These are phyloP conservation scores for Neurospora terricola DNA, from an alignment of 495 filamentous ascomycete genomes.

Conservation along the genomic window DNA sequence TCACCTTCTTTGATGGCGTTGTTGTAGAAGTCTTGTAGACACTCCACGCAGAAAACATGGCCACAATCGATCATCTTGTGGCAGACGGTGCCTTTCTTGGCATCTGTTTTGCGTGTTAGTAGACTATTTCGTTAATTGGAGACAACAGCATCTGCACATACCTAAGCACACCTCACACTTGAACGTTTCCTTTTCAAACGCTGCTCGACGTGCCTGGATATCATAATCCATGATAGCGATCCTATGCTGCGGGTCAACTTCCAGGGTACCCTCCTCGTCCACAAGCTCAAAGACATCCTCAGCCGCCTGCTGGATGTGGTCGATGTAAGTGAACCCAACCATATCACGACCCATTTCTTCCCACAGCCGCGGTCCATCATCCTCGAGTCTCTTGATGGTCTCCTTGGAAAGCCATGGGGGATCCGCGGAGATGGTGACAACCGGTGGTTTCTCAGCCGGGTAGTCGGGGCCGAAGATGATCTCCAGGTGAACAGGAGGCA, in stretches of 20 bases:
- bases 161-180: constrained; percentile 80
- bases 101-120: constrained; percentile 45
- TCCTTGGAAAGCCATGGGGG: constrained; percentile 61
- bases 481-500: constrained; percentile 63
- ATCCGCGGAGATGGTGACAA: constrained; percentile 50
- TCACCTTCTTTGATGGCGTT: constrained; percentile 79
- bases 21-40: constrained; percentile 83
- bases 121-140: background rate
- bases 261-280: constrained; percentile 39
- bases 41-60: constrained; percentile 83
- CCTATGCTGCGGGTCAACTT: constrained; percentile 51
- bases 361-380: constrained; percentile 60
- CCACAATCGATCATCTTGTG: constrained; percentile 68
- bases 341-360: constrained; percentile 68
- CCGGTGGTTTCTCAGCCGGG: constrained; percentile 56
- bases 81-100: constrained; percentile 79
- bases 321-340: constrained; percentile 78
- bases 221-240: constrained; percentile 72
- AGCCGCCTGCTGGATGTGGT: constrained; percentile 70
- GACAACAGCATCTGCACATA: constrained; percentile 14
- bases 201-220: constrained; percentile 55
- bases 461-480: constrained; percentile 68
- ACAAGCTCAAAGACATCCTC: constrained; percentile 69
- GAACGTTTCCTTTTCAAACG: constrained; percentile 77
- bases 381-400: constrained; percentile 46